Conservation (phyloP, 495 filamentous ascomycete genomes). For the Pyronema domesticum region DNA sequence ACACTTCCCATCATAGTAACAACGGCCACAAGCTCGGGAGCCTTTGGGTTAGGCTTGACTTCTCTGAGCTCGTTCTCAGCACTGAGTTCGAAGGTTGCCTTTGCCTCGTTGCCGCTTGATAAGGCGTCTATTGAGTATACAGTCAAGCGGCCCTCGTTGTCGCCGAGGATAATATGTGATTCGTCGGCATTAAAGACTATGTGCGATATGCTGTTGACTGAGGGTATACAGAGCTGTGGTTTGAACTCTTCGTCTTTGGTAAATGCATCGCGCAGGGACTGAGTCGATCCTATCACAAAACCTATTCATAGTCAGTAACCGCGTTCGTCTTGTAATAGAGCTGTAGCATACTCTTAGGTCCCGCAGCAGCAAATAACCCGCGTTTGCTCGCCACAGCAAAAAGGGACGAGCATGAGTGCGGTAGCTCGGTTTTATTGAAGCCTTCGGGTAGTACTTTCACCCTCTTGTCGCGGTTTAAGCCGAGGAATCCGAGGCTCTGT, state of each 20-base stretch:
- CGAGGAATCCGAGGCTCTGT: slow-evolving; percentile 67
- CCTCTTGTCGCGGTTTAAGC: slow-evolving; percentile 62
- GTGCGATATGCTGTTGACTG: slow-evolving; percentile 66
- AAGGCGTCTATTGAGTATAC: slow-evolving; percentile 59
- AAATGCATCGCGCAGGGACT: slow-evolving; percentile 61
- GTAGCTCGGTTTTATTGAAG: slow-evolving; percentile 57
- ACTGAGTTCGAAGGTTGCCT: slow-evolving; percentile 46
- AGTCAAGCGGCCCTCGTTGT: slow-evolving; percentile 64
- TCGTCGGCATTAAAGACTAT: slow-evolving; percentile 78
- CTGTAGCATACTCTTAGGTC: slow-evolving; percentile 40
- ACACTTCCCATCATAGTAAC: slow-evolving; percentile 68
- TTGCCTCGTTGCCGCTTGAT: slow-evolving; percentile 30
- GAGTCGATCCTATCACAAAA: slow-evolving; percentile 58
- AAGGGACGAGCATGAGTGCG: slow-evolving; percentile 67
- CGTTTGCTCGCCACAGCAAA: slow-evolving; percentile 63
- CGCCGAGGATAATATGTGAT: slow-evolving; percentile 62
- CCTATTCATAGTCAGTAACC: slow-evolving; percentile 15
- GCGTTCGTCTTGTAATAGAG: background rate
- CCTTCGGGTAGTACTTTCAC: slow-evolving; percentile 58
- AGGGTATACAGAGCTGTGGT: slow-evolving; percentile 51
- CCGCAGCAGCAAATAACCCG: slow-evolving; percentile 73
- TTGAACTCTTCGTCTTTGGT: slow-evolving; percentile 47
- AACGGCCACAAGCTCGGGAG: slow-evolving; percentile 52
- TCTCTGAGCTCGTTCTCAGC: slow-evolving; percentile 61
- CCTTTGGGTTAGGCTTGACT: slow-evolving; percentile 59